These are phyloP conservation scores for Cercospora sp. DNA, from an alignment of 2,329 filamentous ascomycete genomes.

Conservation along the genomic window DNA sequence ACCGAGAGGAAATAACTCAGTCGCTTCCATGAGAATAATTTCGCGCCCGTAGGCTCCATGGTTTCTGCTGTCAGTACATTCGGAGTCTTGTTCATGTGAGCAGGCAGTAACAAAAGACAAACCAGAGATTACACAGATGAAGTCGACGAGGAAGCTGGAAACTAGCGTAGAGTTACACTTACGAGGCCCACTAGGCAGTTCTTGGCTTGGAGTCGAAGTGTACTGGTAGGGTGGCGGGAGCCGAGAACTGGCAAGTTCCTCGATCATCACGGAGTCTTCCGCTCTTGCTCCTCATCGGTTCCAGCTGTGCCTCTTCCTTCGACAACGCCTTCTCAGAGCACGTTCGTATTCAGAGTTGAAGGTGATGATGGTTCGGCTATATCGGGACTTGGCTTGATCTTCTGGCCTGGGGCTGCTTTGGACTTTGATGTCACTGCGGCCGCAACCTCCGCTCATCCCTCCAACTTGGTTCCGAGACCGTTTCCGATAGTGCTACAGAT, in stretches of 20 bases:
- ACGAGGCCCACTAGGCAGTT: background rate
- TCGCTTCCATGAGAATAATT: constrained; percentile 1
- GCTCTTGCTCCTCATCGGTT: background rate
- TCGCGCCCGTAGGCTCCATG: constrained; percentile 9
- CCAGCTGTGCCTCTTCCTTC: background rate
- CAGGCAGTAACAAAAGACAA: background rate
- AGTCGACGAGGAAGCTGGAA: background rate
- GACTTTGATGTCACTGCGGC: background rate
- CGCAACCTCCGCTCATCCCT: background rate
- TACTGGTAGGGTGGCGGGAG: background rate
- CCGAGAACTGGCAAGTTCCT: background rate
- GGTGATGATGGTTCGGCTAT: background rate
- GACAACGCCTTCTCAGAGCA: background rate
- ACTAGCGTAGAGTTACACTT: background rate
- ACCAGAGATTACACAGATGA: background rate
- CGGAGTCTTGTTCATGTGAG: background rate
- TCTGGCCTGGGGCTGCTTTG: background rate
- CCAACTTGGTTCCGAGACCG: background rate
- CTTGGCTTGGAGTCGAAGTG: background rate
- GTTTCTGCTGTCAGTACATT: background rate
- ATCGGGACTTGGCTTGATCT: background rate
- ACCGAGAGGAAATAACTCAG: background rate
- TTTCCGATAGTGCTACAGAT: background rate
- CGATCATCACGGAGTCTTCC: background rate
- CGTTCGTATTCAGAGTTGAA: background rate